These are phyloP conservation scores for Boletellus emodensis DNA, from an alignment of 768 basidiomycete species.

Conservation along the genomic window DNA sequence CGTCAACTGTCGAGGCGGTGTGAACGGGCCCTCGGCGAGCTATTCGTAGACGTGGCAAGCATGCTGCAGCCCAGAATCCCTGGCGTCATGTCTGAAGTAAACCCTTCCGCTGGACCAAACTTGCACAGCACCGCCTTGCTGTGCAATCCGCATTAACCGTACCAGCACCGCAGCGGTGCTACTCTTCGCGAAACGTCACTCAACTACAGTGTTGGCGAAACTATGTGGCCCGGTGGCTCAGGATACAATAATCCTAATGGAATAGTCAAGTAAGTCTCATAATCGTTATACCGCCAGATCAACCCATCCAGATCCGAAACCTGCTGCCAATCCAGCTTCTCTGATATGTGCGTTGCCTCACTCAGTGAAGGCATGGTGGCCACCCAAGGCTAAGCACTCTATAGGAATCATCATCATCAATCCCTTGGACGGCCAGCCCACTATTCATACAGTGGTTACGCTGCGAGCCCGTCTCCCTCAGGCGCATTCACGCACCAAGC, in stretches of 20 bases:
- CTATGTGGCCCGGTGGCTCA: background rate
- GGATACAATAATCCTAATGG: background rate
- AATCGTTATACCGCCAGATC: background rate
- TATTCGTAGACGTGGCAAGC: too few relatives aligned
- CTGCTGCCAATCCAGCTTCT: slow-evolving; percentile 6
- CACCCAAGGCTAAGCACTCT: too few relatives aligned
- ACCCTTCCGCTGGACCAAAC: too few relatives aligned
- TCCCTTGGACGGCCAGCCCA: slow-evolving; percentile 12
- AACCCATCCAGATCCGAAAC: background rate
- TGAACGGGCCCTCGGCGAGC: too few relatives aligned
- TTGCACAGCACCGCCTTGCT: too few relatives aligned
- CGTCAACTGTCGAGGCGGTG: slow-evolving; percentile 8
- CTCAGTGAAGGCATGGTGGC: too few relatives aligned
- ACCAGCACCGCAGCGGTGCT: background rate
- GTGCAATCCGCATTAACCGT: too few relatives aligned
- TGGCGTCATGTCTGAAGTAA: too few relatives aligned
- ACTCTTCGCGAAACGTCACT: too few relatives aligned
- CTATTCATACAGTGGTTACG: slow-evolving; percentile 35
- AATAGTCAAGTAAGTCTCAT: slow-evolving; percentile 13
- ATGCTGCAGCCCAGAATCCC: too few relatives aligned
- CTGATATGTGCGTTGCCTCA: slow-evolving; percentile 11
- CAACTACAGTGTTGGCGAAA: background rate
- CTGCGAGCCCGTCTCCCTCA: slow-evolving; percentile 8
- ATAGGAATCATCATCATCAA: too few relatives aligned
- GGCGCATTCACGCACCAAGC: slow-evolving; percentile 3